Base-by-base conservation (phyloP, 345 rosid species). In the Bruguiera gymnorhiza region DNA sequence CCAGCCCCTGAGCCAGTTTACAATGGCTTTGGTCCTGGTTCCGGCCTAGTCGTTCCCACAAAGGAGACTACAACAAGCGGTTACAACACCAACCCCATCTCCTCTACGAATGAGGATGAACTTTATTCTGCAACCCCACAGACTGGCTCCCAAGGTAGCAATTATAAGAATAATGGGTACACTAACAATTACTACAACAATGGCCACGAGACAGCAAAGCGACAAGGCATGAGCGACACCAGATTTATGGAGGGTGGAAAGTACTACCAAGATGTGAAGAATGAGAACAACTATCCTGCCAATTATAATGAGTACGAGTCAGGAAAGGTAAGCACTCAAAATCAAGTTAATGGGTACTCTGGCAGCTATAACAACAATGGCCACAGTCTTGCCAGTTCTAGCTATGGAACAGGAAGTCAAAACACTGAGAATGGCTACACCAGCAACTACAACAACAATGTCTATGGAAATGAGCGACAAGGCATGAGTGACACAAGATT, bases 401-500 rank as follows among this genome's bases (percentile, higher is more conserved):
- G 66, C 31, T 43, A 65, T 15, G 65, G 59, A 60, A 65, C 65
- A 2, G 70, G 54, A 1, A 59, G 59, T 30, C 29, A 36, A 20
- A 66, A 59, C 58, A 32, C n/a, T 27, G 43, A 63, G 55, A 37
- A 71, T 65, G 69, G 65, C 68, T 72, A 54, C 65, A 43, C 43
- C 23, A 24, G 6, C 8, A 72, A 55, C 63, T 32, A 63, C 56
- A 43, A 31, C 23, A 52, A 39, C 34, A 70, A 83, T 36, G 75
- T 74, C 26, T 65, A 79, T 37, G 79, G 71, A 69, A 71, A 57
- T 37, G 77, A 78, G 78, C 79, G 71, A 66, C 83, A 85, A 67
- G 95, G 89, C 46, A 84, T 81, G 90, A 89, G 91, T 16, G 88
- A 87, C 75, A 86, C 92, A 2, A 79, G 85, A 76, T 82, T 74